Percentiles rank a stretch among this genome's conserved stretches.
These are phyloP conservation scores for Botrytis medusae DNA, from an alignment of 2,329 filamentous ascomycete genomes.

Conservation along the genomic window DNA sequence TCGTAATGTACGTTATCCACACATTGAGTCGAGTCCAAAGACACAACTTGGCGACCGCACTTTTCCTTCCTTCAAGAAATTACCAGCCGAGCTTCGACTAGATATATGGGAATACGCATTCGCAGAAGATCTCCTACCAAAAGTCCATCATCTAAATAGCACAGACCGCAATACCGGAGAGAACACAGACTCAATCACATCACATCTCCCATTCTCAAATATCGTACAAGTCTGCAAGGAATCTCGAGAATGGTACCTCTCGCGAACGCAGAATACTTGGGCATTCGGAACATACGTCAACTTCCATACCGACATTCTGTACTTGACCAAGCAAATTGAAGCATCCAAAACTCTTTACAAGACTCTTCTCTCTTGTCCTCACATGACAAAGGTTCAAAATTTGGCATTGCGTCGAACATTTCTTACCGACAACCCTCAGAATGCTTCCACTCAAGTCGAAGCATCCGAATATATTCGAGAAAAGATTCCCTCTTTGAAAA, in stretches of 20 bases:
- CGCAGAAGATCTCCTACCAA: constrained; percentile 6
- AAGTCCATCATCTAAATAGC: constrained; percentile 8
- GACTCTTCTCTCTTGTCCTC: constrained; percentile 4
- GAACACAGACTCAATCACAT: constrained; percentile 7
- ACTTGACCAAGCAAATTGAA: constrained; percentile 1
- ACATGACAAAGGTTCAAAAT: background rate
- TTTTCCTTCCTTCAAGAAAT: background rate
- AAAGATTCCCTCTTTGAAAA: background rate
- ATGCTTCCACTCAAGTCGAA: background rate
- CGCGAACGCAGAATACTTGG: constrained; percentile 7
- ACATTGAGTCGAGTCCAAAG: background rate
- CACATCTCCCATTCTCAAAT: constrained; percentile 7
- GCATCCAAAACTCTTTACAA: background rate
- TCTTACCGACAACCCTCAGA: constrained; percentile 7
- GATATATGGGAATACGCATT: constrained; percentile 18
- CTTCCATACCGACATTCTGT: constrained; percentile 28
- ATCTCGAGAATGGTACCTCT: constrained; percentile 14
- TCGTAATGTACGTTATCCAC: constrained; percentile 2
- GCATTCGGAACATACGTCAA: constrained; percentile 16
- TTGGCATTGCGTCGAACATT: constrained; percentile 14
- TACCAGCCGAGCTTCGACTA: constrained; percentile 5
- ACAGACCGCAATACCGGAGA: background rate
- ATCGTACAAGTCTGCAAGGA: constrained; percentile 14
- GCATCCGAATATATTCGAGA: background rate
- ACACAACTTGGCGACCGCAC: background rate